Conservation (phyloP, 495 filamentous ascomycete genomes). For the Penicillium verhagenii region DNA sequence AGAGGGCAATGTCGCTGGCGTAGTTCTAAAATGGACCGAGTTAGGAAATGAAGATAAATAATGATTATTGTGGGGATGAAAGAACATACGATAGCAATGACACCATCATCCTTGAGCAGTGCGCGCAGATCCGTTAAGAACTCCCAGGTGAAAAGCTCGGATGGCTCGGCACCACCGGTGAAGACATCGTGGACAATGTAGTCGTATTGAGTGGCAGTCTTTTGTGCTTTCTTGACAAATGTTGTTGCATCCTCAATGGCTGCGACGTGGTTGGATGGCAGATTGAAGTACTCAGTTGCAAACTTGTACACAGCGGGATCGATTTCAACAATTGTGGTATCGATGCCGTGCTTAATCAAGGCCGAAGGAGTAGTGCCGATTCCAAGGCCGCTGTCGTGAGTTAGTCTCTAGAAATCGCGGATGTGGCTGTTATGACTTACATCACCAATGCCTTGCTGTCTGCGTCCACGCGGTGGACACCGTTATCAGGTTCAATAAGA, state of each 20-base stretch:
- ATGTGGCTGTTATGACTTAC: slow-evolving; percentile 33
- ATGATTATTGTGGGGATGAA: not conserved
- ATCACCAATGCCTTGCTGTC: slow-evolving; percentile 81
- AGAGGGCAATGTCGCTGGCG: slow-evolving; percentile 82
- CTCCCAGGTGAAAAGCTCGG: slow-evolving; percentile 80
- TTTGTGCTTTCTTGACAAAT: slow-evolving; percentile 60
- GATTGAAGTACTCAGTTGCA: slow-evolving; percentile 76
- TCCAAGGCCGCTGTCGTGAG: slow-evolving; percentile 69
- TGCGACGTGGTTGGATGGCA: slow-evolving; percentile 74
- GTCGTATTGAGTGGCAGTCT: slow-evolving; percentile 59
- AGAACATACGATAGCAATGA: slow-evolving; percentile 79
- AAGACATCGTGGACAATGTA: slow-evolving; percentile 99
- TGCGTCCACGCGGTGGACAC: slow-evolving; percentile 52
- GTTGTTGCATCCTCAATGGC: slow-evolving; percentile 78
- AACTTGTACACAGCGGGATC: slow-evolving; percentile 86
- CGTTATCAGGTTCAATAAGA: slow-evolving; percentile 59
- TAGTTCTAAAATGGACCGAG: slow-evolving; percentile 66
- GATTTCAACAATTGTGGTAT: slow-evolving; percentile 91
- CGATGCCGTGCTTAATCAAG: slow-evolving; percentile 80
- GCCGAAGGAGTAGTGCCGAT: slow-evolving; percentile 89
- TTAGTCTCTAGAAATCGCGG: not conserved
- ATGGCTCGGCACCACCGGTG: slow-evolving; percentile 90
- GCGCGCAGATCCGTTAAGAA: slow-evolving; percentile 67
- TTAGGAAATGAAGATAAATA: slow-evolving; percentile 1
- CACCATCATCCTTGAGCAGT: slow-evolving; percentile 73